These are phyloP conservation scores for Bruguiera gymnorhiza DNA, from an alignment of 345 rosid species.

Conservation along the genomic window DNA sequence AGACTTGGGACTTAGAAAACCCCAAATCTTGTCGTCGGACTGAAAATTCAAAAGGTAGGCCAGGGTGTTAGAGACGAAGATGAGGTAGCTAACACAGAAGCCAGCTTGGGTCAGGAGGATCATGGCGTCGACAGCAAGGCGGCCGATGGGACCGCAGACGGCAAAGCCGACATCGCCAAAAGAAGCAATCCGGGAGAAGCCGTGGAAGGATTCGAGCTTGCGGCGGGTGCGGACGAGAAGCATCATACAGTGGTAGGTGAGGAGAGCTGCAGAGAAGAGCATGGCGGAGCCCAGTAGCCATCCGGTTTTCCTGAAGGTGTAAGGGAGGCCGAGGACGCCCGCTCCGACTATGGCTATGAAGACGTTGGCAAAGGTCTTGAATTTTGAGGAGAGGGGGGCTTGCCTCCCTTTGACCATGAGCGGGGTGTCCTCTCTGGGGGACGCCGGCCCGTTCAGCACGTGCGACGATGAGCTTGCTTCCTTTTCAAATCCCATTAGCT, in stretches of 20 bases:
- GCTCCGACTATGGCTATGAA: constrained; percentile 69
- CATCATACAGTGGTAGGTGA: constrained; percentile 44
- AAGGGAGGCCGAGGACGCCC: constrained; percentile 30
- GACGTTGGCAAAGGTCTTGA: constrained; percentile 75
- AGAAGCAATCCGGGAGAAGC: constrained; percentile 54
- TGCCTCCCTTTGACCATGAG: constrained; percentile 50
- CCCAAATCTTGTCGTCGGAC: constrained; percentile 28
- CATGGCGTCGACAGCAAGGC: constrained; percentile 54
- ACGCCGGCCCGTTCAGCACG: constrained; percentile 23
- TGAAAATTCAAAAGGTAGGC: constrained; percentile 37
- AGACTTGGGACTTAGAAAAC: constrained; percentile 48
- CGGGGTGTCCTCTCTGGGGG: constrained; percentile 60
- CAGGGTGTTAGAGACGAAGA: constrained; percentile 57
- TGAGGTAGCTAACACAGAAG: constrained; percentile 64
- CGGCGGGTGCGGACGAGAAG: constrained; percentile 63
- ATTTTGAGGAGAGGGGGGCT: constrained; percentile 46
- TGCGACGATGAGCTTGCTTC: constrained; percentile 50
- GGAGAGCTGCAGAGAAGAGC: constrained; percentile 16
- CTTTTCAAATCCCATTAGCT: constrained; percentile 46
- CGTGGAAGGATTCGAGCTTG: constrained; percentile 48
- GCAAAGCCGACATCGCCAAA: constrained; percentile 62
- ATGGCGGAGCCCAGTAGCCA: constrained; percentile 22
- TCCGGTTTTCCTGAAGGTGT: constrained; percentile 26
- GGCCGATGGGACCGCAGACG: constrained; percentile 54
- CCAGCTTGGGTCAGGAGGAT: constrained; percentile 69